phyloP scores from a whole-genome alignment of 768 basidiomycete species.

The Amanita thiersii region DNA sequence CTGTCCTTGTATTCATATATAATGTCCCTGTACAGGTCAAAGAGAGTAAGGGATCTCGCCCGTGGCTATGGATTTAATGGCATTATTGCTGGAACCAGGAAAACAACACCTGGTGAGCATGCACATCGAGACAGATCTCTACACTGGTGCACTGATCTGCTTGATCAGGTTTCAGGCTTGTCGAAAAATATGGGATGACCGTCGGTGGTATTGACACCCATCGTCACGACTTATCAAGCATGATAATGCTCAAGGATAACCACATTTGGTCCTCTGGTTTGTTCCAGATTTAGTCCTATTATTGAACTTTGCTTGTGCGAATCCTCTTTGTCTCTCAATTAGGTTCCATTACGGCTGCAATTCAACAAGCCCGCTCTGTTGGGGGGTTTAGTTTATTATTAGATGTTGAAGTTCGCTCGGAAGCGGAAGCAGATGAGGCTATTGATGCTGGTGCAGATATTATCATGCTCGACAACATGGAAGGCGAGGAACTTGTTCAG shows the following conservation, averaged over 20 bases:
- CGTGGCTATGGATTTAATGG: slow-evolving; percentile 74
- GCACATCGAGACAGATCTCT: neutral
- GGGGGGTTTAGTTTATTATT: slow-evolving; percentile 89
- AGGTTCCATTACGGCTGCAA: slow-evolving; percentile 89
- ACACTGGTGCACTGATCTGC: slow-evolving; percentile 4
- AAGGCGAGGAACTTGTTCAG: slow-evolving; percentile 59
- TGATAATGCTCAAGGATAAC: slow-evolving; percentile 99
- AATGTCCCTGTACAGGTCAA: slow-evolving; percentile 50
- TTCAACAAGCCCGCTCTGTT: slow-evolving; percentile 77
- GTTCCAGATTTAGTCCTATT: too few relatives aligned
- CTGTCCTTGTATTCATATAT: neutral
- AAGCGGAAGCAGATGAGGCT: slow-evolving; percentile 93
- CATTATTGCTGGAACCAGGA: slow-evolving; percentile 89
- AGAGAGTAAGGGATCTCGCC: slow-evolving; percentile 72
- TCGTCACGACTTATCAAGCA: slow-evolving; percentile 92
- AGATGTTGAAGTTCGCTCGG: slow-evolving; percentile 87
- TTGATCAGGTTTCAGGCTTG: slow-evolving; percentile 74
- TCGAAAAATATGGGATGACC: slow-evolving; percentile 98
- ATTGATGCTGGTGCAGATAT: slow-evolving; percentile 93
- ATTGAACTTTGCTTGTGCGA: too few relatives aligned
- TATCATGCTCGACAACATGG: slow-evolving; percentile 93
- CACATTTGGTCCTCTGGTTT: slow-evolving; percentile 98
- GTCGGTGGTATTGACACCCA: slow-evolving; percentile 96
- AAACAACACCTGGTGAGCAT: slow-evolving; percentile 81
- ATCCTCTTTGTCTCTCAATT: slow-evolving; percentile 8